Base-by-base conservation (phyloP, 768 basidiomycete species). In the Gautieria morchelliformis region DNA sequence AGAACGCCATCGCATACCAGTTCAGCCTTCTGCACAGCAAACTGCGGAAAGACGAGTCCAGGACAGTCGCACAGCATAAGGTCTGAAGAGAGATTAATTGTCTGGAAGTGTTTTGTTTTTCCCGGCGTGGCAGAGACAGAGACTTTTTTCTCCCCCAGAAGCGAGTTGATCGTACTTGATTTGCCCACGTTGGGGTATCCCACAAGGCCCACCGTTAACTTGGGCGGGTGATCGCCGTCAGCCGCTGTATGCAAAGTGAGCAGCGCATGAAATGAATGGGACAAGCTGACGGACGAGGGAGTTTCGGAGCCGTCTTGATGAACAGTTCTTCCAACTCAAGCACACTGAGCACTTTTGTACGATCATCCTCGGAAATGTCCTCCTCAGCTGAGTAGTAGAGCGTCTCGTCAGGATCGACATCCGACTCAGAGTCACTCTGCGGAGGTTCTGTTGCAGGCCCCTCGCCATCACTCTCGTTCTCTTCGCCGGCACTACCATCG, bases 131-230 rank as follows among this genome's bases (percentile, higher is more conserved):
- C 85, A 4, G 95, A 98, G 27, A 99, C 96, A 67, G 93, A 96
- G 61, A 99, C 96, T 78, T 90, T 93, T 75, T 96, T 95, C 68
- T 93, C 88, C 39, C 95, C 96, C 5, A 99, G 77, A 7, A 99
- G 78, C 6, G 95, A 89, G 68, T 99, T 99, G 65, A 99, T 94
- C 5, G 96, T 93, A 60, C 92, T 94, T 0, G 95, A 98, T 71
- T 99, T 99, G 15, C 96, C 96, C 22, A 97, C 95, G 66, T 99
- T 99, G 0, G 96, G 96, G 68, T 99, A 98, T 30, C 96, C 96
- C 42, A 99, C 96, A 14, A 99, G 81, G 33, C 93, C 93, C 40
- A 96, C 83, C 5, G 84, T 81, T 3, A 91, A 75, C 66, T 82
- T 91, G 24, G 74, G 68, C 1, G 85, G 81, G 9, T 74, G 67